Evolutionary conservation across 2,329 filamentous ascomycete species (phyloP), one percentile per base, ranked within the genome.

Genomic region (Exserohilum turcica): DNA sequence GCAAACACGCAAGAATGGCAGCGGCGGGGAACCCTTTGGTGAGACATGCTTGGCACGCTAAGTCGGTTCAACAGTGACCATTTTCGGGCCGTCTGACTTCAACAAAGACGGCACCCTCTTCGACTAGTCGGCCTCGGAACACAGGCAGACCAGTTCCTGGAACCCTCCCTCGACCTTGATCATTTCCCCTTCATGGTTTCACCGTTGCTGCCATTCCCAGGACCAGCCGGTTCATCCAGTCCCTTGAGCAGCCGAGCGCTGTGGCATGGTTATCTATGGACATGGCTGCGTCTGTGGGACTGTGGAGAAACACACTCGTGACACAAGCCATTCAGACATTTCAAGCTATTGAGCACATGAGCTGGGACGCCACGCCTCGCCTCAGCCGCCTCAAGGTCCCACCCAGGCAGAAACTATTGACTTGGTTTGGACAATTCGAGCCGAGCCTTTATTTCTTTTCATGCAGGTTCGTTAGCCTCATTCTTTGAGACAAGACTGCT

Each of bases 241-340:
- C 24, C 35, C 12, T 15, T 29, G 15, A 37, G 24, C 24, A 32
- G 24, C 33, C 35, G 33, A 16, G 35, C 32, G 29, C 36, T 12
- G 15, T 19, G n/a, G 32, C 32, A 24, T 9, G 18, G 31, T 15
- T 35, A 33, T 36, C 21, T 42, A 18, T 35, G 40, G 29, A 19
- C 13, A 36, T 40, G 40, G 13, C 29, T 35, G 37, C 29, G 7
- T 39, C 35, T 28, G 46, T 54, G 46, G 31, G 38, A 54, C 51
- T 27, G 45, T 54, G 51, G 51, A 54, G 51, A 54, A 50, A 50
- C 46, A 40, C 28, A 8, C 13, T 15, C 18, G 51, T 45, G 18
- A 29, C 21, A 45, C 51, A 40, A 39, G 31, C 37, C 31, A 50
- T 32, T 8, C 24, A 21, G 37, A 18, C 29, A 16, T 36, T 24